Conservation (phyloP, 257 asterid species). For the Penstemon davidsonii region DNA sequence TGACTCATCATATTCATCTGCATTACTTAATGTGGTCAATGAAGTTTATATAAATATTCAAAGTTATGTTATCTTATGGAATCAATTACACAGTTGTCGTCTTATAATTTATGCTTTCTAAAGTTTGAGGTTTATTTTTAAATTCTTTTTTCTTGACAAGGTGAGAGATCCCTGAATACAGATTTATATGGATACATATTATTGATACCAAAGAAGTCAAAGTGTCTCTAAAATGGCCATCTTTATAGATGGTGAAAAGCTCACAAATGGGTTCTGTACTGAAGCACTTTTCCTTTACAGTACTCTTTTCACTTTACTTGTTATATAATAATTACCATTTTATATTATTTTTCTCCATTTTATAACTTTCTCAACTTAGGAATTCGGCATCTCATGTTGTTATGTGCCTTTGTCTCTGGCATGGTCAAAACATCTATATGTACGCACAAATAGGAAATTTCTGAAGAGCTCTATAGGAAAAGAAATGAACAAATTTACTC, state of each 20-base stretch:
- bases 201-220: background rate
- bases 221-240: background rate
- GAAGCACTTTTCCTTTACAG: background rate
- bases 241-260: background rate
- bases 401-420: background rate
- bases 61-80: too few relatives aligned
- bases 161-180: too few relatives aligned
- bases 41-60: too few relatives aligned
- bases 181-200: background rate
- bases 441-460: background rate
- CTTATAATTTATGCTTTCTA: too few relatives aligned
- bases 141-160: too few relatives aligned
- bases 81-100: too few relatives aligned
- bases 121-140: too few relatives aligned
- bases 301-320: background rate
- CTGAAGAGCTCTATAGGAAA: background rate
- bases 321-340: background rate
- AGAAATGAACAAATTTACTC: background rate
- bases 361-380: conserved; percentile 1
- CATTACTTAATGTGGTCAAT: too few relatives aligned
- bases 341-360: background rate
- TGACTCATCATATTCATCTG: too few relatives aligned
- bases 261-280: background rate
- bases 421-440: background rate
- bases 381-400: background rate